These are phyloP conservation scores for Clavariopsis aquatica DNA, from an alignment of 495 filamentous ascomycete genomes.

Conservation along the genomic window DNA sequence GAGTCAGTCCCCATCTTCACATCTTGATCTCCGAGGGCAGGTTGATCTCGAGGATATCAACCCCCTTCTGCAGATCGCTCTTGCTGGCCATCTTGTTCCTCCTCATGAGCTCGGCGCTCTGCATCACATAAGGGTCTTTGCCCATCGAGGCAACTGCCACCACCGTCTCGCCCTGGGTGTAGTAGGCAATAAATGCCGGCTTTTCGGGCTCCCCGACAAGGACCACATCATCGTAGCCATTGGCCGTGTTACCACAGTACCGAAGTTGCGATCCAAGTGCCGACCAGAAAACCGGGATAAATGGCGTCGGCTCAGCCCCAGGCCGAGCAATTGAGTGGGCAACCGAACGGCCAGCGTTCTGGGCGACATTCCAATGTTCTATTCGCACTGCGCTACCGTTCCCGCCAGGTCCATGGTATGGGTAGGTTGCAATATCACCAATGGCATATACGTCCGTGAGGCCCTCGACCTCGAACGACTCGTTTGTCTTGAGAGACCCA, in stretches of 20 bases:
- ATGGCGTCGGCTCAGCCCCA: slow-evolving; percentile 61
- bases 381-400: slow-evolving; percentile 69
- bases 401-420: slow-evolving; percentile 87
- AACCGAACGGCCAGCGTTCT: slow-evolving; percentile 80
- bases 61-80: slow-evolving; percentile 68
- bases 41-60: slow-evolving; percentile 68
- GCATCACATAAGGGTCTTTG: slow-evolving; percentile 81
- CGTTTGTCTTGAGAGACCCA: slow-evolving; percentile 75
- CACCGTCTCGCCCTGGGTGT: slow-evolving; percentile 81
- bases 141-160: slow-evolving; percentile 91
- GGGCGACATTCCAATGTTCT: slow-evolving; percentile 98
- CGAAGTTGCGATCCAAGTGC: slow-evolving; percentile 84
- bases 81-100: slow-evolving; percentile 79
- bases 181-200: slow-evolving; percentile 85
- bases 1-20: slow-evolving; percentile 34
- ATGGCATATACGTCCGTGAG: slow-evolving; percentile 85
- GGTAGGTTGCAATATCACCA: slow-evolving; percentile 94
- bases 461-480: slow-evolving; percentile 70
- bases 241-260: slow-evolving; percentile 82
- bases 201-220: slow-evolving; percentile 75
- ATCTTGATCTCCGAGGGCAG: slow-evolving; percentile 57
- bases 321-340: slow-evolving; percentile 72
- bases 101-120: slow-evolving; percentile 84
- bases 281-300: slow-evolving; percentile 96
- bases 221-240: slow-evolving; percentile 82